Conservation (phyloP, 192 early-diverging fungal genomes). For the Allomyces javanicus region DNA sequence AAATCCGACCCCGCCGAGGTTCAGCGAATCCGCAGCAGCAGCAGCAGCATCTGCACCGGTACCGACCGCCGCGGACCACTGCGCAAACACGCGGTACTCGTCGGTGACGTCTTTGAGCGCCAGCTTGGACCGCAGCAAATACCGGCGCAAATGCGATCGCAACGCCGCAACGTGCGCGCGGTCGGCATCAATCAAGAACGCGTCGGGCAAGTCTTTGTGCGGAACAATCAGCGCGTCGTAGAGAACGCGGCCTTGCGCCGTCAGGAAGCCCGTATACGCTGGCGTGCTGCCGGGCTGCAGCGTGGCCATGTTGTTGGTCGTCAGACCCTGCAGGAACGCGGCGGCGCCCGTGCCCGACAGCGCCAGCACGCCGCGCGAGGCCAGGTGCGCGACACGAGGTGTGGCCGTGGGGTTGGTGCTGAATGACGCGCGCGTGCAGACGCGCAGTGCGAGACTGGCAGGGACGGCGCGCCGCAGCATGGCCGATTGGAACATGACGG, state of each 20-base stretch:
- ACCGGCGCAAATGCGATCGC: conserved; percentile 47
- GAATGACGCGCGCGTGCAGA: too few species aligned
- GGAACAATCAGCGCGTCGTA: conserved; percentile 82
- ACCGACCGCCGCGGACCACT: conserved; percentile 1
- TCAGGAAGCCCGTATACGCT: conserved; percentile 61
- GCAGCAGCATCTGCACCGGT: not conserved
- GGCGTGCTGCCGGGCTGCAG: conserved; percentile 52
- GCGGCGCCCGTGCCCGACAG: conserved; percentile 48
- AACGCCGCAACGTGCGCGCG: conserved; percentile 26
- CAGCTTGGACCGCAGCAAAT: conserved; percentile 59
- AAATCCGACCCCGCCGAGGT: conserved; percentile 15
- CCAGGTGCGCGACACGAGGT: conserved; percentile 16
- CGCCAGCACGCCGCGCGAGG: conserved; percentile 37
- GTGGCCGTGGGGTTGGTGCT: too few species aligned
- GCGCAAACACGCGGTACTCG: conserved; percentile 39
- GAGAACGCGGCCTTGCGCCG: conserved; percentile 71
- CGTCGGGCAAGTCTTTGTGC: conserved; percentile 43
- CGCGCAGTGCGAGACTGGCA: too few species aligned
- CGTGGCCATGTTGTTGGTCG: conserved; percentile 64
- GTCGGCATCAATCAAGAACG: conserved; percentile 60
- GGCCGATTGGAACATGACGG: too few species aligned
- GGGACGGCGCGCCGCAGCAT: too few species aligned
- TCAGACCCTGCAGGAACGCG: conserved; percentile 79
- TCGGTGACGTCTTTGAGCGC: conserved; percentile 40
- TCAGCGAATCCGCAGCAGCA: conserved; percentile 7